Evolutionary conservation across 164 flowering plant species (phyloP), one percentile per base, ranked within the genome.

Genomic region (Vitis riparia): DNA sequence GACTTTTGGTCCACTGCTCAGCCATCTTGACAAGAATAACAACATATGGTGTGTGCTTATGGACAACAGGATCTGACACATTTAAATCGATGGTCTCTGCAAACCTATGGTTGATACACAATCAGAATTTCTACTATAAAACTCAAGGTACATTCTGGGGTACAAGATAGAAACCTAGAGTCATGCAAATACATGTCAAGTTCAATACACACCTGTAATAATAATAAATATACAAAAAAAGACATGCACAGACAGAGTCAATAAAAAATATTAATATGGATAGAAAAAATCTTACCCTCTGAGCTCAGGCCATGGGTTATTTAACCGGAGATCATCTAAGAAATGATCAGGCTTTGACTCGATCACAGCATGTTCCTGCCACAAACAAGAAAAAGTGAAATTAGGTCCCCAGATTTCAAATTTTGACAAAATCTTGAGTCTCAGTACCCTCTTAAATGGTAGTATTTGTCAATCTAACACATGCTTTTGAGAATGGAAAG

Each of bases 331-430:
- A 71, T 88, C 97, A 76, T 93, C 95, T 70, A 93, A 77, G 76
- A 93, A 93, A 80, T 96, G 99, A 73, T 96, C 99, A 72, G 99
- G 99, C 80, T 96, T 96, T 80, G 99, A 87, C 68, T 96, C 99
- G 69, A 96, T 81, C 17, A 96, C 95, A 32, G 89, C 68, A 78
- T 94, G 98, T 73, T 94, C 99, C 99, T 94, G 88, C 71, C 69
- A 74, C 29, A 68, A 58, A 37, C 16, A 77, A 48, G 9, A 49
- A 29, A 59, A 44, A 59, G 3, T 49, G 19, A 62, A 75, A 13
- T 52, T 30, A 62, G 23, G 11, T 48, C 14, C n/a, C 32, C 56
- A 61, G 50, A 13, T 14, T 8, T 27, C 16, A 32, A 23, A 23
- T 23, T 61, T 9, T 6, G 44, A 3, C 5, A 37, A 37, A 37